phyloP scores from a whole-genome alignment of 2,329 filamentous ascomycete genomes.

The Fusarium aywerte region DNA sequence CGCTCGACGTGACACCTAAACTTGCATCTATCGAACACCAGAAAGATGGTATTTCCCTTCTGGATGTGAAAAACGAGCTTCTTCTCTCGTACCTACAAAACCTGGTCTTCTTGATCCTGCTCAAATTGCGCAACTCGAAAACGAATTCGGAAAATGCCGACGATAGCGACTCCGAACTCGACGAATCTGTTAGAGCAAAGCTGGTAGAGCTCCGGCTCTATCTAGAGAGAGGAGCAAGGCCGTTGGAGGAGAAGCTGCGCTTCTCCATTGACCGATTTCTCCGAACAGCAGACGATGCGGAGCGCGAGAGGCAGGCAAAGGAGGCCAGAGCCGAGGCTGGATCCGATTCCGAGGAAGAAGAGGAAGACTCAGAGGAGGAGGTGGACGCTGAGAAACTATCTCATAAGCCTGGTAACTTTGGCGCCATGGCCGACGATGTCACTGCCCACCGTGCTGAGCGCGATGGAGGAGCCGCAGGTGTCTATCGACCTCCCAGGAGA shows the following conservation, averaged over 20 bases:
- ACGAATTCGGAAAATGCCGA: constrained; percentile 42
- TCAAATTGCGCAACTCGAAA: constrained; percentile 75
- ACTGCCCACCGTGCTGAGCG: constrained; percentile 43
- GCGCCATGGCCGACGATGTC: constrained; percentile 50
- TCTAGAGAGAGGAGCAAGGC: constrained; percentile 90
- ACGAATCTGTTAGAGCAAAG: constrained; percentile 79
- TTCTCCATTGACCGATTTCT: constrained; percentile 98
- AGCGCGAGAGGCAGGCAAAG: constrained; percentile 57
- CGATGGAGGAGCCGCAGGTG: constrained; percentile 65
- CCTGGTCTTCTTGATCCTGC: constrained; percentile 84
- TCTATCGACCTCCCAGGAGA: constrained; percentile 91
- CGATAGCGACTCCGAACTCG: constrained; percentile 59
- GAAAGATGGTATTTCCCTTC: constrained; percentile 88
- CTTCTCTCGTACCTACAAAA: constrained; percentile 96
- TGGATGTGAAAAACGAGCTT: constrained; percentile 97
- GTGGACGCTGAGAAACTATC: constrained; percentile 47
- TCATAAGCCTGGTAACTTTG: constrained; percentile 45
- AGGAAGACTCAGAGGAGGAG: constrained; percentile 53
- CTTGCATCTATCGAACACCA: constrained; percentile 74
- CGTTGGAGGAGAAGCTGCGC: constrained; percentile 87
- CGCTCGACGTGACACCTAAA: constrained; percentile 74
- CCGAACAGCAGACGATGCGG: constrained; percentile 81
- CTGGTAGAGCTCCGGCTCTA: constrained; percentile 93
- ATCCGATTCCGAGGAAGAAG: constrained; percentile 47
- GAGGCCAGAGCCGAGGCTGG: constrained; percentile 44